These are phyloP conservation scores for Dimocarpus longan DNA, from an alignment of 345 rosid species.

Conservation along the genomic window DNA sequence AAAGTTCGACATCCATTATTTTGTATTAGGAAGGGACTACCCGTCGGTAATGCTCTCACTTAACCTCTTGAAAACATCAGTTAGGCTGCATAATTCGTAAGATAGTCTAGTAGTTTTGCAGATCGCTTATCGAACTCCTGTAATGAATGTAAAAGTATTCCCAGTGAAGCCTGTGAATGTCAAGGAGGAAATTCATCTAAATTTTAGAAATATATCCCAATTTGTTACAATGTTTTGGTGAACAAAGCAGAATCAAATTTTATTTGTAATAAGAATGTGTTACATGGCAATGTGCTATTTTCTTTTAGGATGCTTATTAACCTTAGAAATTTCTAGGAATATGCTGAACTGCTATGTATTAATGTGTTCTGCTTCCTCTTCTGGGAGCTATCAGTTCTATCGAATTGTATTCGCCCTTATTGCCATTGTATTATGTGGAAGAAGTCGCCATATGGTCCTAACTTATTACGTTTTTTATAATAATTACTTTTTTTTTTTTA, in stretches of 20 bases:
- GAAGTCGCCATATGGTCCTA: too few species aligned
- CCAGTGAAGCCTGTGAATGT: background rate
- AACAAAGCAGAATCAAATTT: background rate
- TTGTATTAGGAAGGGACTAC: constrained; percentile 22
- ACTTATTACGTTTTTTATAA: too few species aligned
- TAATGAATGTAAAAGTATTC: constrained; percentile 14
- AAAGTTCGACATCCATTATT: constrained; percentile 34
- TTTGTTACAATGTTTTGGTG: background rate
- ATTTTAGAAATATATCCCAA: background rate
- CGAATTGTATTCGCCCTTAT: too few species aligned
- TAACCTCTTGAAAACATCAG: constrained; percentile 29
- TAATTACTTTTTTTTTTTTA: too few species aligned
- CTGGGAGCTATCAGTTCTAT: too few species aligned
- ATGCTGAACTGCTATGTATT: too few species aligned
- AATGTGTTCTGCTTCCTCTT: too few species aligned
- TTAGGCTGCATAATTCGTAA: constrained; percentile 13
- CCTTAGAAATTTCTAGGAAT: background rate
- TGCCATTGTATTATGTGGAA: too few species aligned
- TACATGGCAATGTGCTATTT: background rate
- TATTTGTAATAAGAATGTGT: background rate
- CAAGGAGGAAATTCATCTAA: background rate
- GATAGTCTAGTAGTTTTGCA: background rate
- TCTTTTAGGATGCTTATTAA: background rate
- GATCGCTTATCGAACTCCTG: background rate
- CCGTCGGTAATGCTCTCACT: constrained; percentile 22